Conservation (phyloP, 345 rosid genomes). For the Citrus medica region DNA sequence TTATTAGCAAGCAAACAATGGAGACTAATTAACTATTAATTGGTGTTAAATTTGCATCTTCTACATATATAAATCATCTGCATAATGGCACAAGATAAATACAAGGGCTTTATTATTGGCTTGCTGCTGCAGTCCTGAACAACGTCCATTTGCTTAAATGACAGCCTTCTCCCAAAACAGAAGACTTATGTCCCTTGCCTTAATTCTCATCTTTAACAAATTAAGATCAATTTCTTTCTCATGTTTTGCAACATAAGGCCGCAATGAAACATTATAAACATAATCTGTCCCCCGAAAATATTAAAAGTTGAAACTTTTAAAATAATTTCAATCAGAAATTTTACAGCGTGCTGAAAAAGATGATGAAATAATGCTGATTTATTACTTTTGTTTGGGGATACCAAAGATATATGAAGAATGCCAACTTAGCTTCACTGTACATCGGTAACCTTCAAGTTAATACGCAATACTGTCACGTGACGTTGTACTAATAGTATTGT, state of each 20-base stretch:
- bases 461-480: too few relatives aligned
- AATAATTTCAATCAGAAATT: neutral
- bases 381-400: slow-evolving; percentile 71
- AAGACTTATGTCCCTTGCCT: slow-evolving; percentile 46
- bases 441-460: slow-evolving; percentile 59
- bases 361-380: neutral
- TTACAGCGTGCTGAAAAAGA: neutral
- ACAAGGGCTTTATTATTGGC: neutral
- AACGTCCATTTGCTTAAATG: slow-evolving; percentile 19
- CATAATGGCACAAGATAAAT: too few relatives aligned
- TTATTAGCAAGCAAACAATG: too few relatives aligned
- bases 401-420: slow-evolving; percentile 75
- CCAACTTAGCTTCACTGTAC: slow-evolving; percentile 82
- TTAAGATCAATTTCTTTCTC: slow-evolving; percentile 63
- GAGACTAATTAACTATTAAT: too few relatives aligned
- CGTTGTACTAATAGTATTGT: too few relatives aligned
- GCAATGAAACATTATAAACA: slow-evolving; percentile 52
- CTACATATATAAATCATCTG: too few relatives aligned
- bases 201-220: slow-evolving; percentile 51
- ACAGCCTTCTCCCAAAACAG: slow-evolving; percentile 58
- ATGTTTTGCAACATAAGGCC: slow-evolving; percentile 51
- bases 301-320: neutral
- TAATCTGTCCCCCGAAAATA: slow-evolving; percentile 49
- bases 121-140: neutral
- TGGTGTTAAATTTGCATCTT: too few relatives aligned